Evolutionary conservation across 202 grass and related monocot genomes (phyloP).

Genomic region (Setaria italica): DNA sequence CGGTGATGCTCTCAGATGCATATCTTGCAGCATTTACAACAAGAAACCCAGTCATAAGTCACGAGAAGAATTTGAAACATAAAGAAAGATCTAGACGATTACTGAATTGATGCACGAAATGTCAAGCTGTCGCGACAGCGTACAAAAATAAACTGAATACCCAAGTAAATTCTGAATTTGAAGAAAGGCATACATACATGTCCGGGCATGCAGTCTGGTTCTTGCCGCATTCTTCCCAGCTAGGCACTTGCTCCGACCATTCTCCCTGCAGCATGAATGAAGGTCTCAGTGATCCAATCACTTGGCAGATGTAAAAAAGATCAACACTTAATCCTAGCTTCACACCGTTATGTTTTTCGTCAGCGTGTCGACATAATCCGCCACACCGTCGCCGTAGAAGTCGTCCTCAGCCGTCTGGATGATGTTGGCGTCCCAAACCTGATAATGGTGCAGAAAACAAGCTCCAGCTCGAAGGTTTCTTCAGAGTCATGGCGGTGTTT

Average conservation of each 20-base stretch:
- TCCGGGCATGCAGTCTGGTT: conserved; percentile 60
- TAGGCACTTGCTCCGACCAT: conserved; percentile 59
- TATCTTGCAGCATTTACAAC: conserved; percentile 43
- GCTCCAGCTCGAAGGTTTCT: not conserved
- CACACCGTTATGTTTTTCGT: conserved; percentile 65
- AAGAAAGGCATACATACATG: conserved; percentile 49
- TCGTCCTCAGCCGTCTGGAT: conserved; percentile 64
- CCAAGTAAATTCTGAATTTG: not conserved
- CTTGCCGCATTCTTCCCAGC: conserved; percentile 60
- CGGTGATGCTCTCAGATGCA: conserved; percentile 64
- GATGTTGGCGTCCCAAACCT: conserved; percentile 79
- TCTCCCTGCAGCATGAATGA: conserved; percentile 32
- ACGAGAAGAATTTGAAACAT: not conserved
- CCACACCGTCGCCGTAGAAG: conserved; percentile 40
- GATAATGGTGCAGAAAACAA: not conserved
- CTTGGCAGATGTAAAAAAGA: not conserved
- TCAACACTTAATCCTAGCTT: not conserved
- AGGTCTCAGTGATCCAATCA: not conserved
- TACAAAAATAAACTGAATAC: not conserved
- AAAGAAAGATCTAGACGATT: not conserved
- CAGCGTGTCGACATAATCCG: conserved; percentile 51
- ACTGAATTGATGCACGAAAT: not conserved
- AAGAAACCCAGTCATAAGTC: conserved; percentile 4
- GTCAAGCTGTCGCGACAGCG: not conserved
- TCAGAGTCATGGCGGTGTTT: not conserved